Conservation (phyloP, 2,329 filamentous ascomycete species). For the Capronia americana region DNA sequence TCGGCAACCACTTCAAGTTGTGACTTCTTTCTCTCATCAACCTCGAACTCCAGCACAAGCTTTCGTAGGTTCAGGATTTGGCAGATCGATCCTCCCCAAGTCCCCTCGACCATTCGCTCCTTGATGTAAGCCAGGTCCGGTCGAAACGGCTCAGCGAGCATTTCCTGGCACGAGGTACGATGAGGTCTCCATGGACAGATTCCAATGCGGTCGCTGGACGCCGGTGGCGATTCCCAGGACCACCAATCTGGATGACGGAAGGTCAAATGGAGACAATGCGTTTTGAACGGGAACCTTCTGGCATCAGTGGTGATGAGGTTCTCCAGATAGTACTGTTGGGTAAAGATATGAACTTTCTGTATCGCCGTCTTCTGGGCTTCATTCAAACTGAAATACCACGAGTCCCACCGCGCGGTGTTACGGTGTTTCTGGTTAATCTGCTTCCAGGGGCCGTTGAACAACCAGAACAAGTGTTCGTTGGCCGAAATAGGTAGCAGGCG, state of each 20-base stretch:
- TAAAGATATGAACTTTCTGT: constrained; percentile 40
- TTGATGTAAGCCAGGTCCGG: constrained; percentile 23
- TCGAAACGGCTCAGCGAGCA: constrained; percentile 22
- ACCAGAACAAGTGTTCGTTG: constrained; percentile 44
- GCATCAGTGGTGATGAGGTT: constrained; percentile 21
- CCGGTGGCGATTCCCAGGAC: constrained; percentile 39
- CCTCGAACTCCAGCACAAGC: constrained; percentile 44
- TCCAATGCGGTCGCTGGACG: constrained; percentile 38
- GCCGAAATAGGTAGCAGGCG: constrained; percentile 44
- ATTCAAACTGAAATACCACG: constrained; percentile 38
- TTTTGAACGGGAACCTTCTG: constrained; percentile 24
- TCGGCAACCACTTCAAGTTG: constrained; percentile 41
- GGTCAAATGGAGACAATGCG: constrained; percentile 40
- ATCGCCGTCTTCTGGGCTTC: constrained; percentile 37
- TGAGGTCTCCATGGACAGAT: constrained; percentile 40
- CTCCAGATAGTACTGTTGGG: constrained; percentile 42
- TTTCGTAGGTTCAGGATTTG: constrained; percentile 32
- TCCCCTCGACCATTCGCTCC: constrained; percentile 32
- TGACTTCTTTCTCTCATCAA: constrained; percentile 36
- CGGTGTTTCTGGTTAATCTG: constrained; percentile 20
- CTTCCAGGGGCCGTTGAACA: constrained; percentile 37
- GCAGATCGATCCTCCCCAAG: constrained; percentile 29
- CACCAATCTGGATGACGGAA: constrained; percentile 44
- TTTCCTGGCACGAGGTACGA: constrained; percentile 33
- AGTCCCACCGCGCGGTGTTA: constrained; percentile 21